These are phyloP conservation scores for Nakaseomyces delphensis DNA, from an alignment of 1,139 yeast species.

Conservation along the genomic window DNA sequence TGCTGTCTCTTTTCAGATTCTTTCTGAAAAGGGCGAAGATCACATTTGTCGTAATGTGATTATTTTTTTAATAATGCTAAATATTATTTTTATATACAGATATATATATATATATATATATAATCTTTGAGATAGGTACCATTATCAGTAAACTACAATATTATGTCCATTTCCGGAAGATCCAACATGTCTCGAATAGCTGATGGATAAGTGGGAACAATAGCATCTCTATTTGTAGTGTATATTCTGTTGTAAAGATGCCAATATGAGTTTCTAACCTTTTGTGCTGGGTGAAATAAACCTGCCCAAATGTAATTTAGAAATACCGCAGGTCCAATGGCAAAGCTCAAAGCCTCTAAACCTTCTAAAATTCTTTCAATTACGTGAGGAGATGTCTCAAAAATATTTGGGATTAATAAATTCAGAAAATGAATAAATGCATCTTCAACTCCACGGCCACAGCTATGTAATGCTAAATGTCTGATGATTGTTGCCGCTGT, in stretches of 20 bases:
- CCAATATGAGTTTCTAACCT: conserved; percentile 84
- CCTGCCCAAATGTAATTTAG: conserved; percentile 82
- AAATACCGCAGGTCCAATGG: conserved; percentile 67
- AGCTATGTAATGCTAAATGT: conserved; percentile 72
- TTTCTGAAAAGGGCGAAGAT: no score
- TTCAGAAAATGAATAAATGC: conserved; percentile 69
- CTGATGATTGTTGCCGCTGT: conserved; percentile 86
- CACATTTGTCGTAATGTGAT: no score
- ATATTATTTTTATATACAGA: no score
- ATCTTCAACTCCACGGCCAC: conserved; percentile 68
- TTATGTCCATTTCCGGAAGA: conserved; percentile 36
- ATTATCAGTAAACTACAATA: neutral
- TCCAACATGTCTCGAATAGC: conserved; percentile 35
- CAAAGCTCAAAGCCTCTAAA: conserved; percentile 62
- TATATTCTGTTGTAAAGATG: conserved; percentile 68
- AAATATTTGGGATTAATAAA: conserved; percentile 71
- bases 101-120: no score
- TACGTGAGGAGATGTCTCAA: conserved; percentile 93
- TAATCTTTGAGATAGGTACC: no score
- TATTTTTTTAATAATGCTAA: no score
- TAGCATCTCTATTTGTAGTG: conserved; percentile 60
- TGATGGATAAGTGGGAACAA: conserved; percentile 78
- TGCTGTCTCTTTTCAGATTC: no score
- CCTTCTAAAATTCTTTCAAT: conserved; percentile 75
- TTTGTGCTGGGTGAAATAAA: conserved; percentile 84